Percentiles rank a stretch among this genome's conserved stretches.
These are phyloP conservation scores for Boletus sp. DNA, from an alignment of 768 basidiomycete genomes.

Conservation along the genomic window DNA sequence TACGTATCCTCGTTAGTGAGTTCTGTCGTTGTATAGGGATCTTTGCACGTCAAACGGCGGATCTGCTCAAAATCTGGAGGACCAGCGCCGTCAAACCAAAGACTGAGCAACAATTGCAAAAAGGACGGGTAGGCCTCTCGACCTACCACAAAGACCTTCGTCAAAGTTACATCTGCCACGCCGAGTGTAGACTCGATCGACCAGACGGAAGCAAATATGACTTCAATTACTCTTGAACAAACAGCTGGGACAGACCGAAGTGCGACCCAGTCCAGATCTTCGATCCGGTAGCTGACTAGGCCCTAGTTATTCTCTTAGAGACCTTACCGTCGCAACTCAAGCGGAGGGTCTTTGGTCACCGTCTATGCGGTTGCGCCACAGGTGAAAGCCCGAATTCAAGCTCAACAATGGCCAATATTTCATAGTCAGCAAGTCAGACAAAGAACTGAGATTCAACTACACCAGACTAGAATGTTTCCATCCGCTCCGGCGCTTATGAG, in stretches of 20 bases:
- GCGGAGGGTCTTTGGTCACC: slow-evolving; percentile 1
- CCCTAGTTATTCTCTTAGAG: slow-evolving; percentile 7
- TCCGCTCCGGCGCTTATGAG: slow-evolving; percentile 91
- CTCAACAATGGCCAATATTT: slow-evolving; percentile 24
- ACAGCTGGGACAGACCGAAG: background rate
- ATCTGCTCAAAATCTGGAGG: background rate
- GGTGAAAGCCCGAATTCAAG: slow-evolving; percentile 16
- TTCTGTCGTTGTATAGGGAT: background rate
- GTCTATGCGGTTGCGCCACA: slow-evolving; percentile 20
- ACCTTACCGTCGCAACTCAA: slow-evolving; percentile 8
- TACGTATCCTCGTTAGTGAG: slow-evolving; percentile 16
- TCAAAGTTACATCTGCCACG: background rate
- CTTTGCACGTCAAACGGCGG: background rate
- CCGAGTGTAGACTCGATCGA: background rate
- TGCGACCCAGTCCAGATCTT: background rate
- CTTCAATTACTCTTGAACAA: background rate
- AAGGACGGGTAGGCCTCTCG: background rate
- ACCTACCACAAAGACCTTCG: background rate
- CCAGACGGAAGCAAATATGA: slow-evolving; percentile 12
- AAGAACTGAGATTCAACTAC: slow-evolving; percentile 49
- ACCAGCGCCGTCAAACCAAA: background rate
- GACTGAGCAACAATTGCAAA: background rate
- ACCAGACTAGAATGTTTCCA: slow-evolving; percentile 87
- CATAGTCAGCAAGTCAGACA: slow-evolving; percentile 28
- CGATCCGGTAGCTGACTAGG: background rate